Percentiles rank a stretch among this genome's conserved stretches.
These are phyloP conservation scores for Tylopilus plumbeoviolaceoides DNA, from an alignment of 768 basidiomycete species.

Conservation along the genomic window DNA sequence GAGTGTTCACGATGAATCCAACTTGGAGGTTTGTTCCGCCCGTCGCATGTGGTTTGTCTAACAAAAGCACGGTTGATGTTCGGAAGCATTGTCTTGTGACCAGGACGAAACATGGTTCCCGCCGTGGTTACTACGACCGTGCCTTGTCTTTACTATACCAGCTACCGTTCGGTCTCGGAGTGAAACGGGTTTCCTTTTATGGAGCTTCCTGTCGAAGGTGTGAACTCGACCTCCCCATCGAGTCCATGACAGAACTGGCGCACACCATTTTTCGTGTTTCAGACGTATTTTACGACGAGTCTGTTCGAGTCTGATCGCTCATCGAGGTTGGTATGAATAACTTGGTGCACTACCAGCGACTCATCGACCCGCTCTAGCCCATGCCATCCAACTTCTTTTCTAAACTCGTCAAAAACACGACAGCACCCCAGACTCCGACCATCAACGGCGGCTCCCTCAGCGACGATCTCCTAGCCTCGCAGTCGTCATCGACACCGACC, in stretches of 20 bases:
- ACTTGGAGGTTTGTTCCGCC: not conserved
- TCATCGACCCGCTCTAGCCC: not conserved
- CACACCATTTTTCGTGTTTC: too few species aligned
- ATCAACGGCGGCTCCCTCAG: not conserved
- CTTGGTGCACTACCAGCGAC: too few species aligned
- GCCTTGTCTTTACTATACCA: too few species aligned
- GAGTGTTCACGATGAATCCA: not conserved
- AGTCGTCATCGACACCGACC: not conserved
- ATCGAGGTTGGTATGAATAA: slow-evolving; percentile 2
- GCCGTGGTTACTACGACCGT: too few species aligned
- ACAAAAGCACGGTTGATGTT: not conserved
- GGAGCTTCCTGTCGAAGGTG: not conserved
- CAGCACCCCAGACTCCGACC: slow-evolving; percentile 6
- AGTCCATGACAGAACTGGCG: too few species aligned
- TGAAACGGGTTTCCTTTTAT: too few species aligned
- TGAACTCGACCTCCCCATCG: not conserved
- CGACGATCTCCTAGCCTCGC: slow-evolving; percentile 1
- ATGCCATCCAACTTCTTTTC: slow-evolving; percentile 31
- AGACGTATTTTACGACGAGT: not conserved
- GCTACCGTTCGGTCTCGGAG: too few species aligned
- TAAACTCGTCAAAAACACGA: slow-evolving; percentile 27
- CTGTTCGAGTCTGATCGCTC: not conserved
- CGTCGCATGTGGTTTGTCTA: too few species aligned
- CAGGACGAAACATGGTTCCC: not conserved
- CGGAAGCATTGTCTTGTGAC: not conserved